phyloP scores from a whole-genome alignment of 2,329 filamentous ascomycete species.

The Knufia fluminis region DNA sequence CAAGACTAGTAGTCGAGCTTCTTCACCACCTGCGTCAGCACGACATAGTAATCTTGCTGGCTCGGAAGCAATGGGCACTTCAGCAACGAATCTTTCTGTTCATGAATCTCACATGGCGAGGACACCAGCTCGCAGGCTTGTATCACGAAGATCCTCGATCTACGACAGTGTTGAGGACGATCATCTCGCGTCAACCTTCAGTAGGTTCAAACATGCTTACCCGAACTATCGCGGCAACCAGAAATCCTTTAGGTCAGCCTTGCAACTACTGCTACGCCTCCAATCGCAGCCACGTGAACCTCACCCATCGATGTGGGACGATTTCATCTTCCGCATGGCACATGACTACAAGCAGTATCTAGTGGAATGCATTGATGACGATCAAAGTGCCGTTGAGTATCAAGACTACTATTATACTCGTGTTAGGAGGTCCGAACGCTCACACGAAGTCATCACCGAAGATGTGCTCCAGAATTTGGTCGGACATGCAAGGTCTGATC shows the following conservation, averaged over 20 bases:
- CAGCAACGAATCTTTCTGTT: neutral
- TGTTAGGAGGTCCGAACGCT: conserved; percentile 27
- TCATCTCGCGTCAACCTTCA: conserved; percentile 22
- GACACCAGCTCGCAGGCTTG: neutral
- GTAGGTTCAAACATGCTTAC: conserved; percentile 32
- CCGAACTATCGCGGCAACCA: conserved; percentile 30
- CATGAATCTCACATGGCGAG: neutral
- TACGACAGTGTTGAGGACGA: neutral
- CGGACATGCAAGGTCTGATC: neutral
- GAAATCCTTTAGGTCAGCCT: conserved; percentile 30
- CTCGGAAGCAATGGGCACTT: neutral
- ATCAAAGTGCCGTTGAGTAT: conserved; percentile 27
- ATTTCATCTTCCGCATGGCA: conserved; percentile 34
- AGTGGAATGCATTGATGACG: conserved; percentile 20
- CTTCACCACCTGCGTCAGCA: neutral
- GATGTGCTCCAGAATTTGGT: neutral
- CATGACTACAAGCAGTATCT: conserved; percentile 29
- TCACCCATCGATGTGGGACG: conserved; percentile 36
- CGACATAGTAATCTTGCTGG: neutral
- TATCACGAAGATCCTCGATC: neutral
- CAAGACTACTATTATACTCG: conserved; percentile 30
- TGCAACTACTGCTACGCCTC: conserved; percentile 29
- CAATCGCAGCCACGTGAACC: conserved; percentile 26
- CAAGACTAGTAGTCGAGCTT: neutral
- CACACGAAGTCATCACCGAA: conserved; percentile 12